Conservation (phyloP, 257 asterid species). For the Solanum sitiens region DNA sequence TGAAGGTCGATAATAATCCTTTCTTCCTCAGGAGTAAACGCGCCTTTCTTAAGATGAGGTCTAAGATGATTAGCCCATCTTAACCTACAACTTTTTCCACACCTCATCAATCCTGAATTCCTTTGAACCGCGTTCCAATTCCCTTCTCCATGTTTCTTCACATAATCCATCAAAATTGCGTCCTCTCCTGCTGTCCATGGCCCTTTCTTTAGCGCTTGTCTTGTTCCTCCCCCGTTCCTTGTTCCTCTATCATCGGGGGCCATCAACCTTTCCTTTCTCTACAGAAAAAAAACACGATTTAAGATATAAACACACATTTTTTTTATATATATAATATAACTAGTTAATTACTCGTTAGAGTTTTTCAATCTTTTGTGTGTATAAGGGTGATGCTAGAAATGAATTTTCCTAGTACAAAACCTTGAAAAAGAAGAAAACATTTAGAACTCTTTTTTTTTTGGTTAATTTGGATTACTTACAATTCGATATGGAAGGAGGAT, state of each 20-base stretch:
- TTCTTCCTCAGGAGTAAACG: slow-evolving; percentile 25
- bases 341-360: not conserved
- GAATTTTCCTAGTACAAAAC: not conserved
- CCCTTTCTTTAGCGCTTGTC: slow-evolving; percentile 40
- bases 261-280: slow-evolving; percentile 19
- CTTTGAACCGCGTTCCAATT: slow-evolving; percentile 72
- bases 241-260: slow-evolving; percentile 32
- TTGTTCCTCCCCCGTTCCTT: not conserved
- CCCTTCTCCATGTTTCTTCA: slow-evolving; percentile 53
- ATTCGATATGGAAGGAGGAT: not conserved
- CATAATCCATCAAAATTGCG: slow-evolving; percentile 40
- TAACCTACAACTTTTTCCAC: slow-evolving; percentile 42
- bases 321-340: not conserved
- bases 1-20: slow-evolving; percentile 25
- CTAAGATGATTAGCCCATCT: slow-evolving; percentile 37
- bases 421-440: too few relatives aligned
- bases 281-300: not conserved
- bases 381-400: not conserved
- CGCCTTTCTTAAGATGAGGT: slow-evolving; percentile 32
- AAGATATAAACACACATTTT: not conserved
- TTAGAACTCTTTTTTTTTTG: too few relatives aligned
- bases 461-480: not conserved
- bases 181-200: slow-evolving; percentile 72
- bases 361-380: not conserved
- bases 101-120: slow-evolving; percentile 53